Evolutionary conservation across 371 early-diverging fungal genomes (phyloP).

Genomic region (Apophysomyces sp.): DNA sequence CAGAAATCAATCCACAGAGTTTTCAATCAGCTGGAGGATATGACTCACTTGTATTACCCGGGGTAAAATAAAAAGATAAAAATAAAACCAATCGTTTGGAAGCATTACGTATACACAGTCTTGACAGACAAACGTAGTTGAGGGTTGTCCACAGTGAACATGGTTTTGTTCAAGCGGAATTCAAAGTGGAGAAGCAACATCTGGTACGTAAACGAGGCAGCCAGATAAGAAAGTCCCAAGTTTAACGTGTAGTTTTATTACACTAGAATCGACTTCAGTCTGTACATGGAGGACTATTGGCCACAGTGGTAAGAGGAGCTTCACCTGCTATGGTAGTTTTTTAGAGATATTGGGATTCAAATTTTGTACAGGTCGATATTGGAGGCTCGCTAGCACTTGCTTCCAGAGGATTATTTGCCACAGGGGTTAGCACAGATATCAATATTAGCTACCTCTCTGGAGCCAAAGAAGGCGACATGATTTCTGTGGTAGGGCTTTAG

Average conservation of each 20-base stretch:
- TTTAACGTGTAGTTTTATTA: not conserved
- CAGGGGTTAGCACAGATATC: constrained; percentile 67
- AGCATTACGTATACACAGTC: not conserved
- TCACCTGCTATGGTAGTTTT: too few relatives aligned
- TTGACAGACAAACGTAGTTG: constrained; percentile 27
- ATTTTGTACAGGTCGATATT: constrained; percentile 37
- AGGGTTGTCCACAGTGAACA: constrained; percentile 38
- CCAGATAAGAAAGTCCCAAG: not conserved
- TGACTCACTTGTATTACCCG: constrained; percentile 41
- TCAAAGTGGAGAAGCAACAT: constrained; percentile 54
- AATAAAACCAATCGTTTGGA: not conserved
- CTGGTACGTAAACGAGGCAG: too few relatives aligned
- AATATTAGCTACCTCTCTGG: constrained; percentile 59
- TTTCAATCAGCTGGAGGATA: constrained; percentile 42
- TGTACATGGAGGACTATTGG: constrained; percentile 63
- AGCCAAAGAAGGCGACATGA: constrained; percentile 52
- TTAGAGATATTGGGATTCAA: not conserved
- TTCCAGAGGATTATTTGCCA: constrained; percentile 56
- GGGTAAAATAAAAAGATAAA: constrained; percentile 22
- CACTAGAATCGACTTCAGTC: constrained; percentile 55
- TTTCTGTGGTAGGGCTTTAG: constrained; percentile 37
- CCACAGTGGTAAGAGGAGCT: constrained; percentile 46
- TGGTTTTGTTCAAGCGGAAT: constrained; percentile 47
- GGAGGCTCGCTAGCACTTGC: constrained; percentile 66
- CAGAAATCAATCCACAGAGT: constrained; percentile 18